Evolutionary conservation across 2,329 filamentous ascomycete species (phyloP).

Genomic region (Fusarium camptoceras): DNA sequence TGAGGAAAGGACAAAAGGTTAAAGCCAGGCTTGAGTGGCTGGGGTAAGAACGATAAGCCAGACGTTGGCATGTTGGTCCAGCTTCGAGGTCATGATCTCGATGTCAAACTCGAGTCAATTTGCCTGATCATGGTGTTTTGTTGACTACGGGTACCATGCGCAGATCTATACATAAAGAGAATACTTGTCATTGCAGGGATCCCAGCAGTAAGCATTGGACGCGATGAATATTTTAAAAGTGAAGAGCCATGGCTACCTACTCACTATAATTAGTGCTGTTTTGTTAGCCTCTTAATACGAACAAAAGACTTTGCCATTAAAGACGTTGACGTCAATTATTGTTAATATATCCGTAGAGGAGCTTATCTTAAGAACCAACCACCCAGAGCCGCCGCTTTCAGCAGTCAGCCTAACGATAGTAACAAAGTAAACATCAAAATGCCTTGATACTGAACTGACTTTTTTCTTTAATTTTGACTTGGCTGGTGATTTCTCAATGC

Average conservation of each 20-base stretch:
- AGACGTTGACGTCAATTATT: constrained; percentile 20
- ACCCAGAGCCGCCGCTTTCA: not conserved
- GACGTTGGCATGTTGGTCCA: not conserved
- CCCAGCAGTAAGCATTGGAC: not conserved
- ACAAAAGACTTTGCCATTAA: not conserved
- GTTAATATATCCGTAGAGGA: not conserved
- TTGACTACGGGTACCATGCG: not conserved
- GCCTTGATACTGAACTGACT: not conserved
- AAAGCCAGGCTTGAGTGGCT: constrained; percentile 5
- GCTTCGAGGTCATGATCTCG: constrained; percentile 6
- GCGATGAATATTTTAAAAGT: not conserved
- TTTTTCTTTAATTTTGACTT: not conserved
- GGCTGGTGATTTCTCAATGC: not conserved
- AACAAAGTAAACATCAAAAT: not conserved
- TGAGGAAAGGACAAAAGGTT: not conserved
- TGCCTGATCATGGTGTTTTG: not conserved
- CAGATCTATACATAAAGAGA: constrained; percentile 17
- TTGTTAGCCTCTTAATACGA: not conserved
- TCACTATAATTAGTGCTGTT: not conserved
- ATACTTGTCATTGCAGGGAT: constrained; percentile 2
- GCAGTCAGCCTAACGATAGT: not conserved
- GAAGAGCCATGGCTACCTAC: not conserved
- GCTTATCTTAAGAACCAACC: not conserved
- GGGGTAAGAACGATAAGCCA: constrained; percentile 19
- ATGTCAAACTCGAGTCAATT: not conserved